Evolutionary conservation across 768 basidiomycete genomes (phyloP), one percentile per base, ranked within the genome.

Genomic region (Cubamyces lactineus): DNA sequence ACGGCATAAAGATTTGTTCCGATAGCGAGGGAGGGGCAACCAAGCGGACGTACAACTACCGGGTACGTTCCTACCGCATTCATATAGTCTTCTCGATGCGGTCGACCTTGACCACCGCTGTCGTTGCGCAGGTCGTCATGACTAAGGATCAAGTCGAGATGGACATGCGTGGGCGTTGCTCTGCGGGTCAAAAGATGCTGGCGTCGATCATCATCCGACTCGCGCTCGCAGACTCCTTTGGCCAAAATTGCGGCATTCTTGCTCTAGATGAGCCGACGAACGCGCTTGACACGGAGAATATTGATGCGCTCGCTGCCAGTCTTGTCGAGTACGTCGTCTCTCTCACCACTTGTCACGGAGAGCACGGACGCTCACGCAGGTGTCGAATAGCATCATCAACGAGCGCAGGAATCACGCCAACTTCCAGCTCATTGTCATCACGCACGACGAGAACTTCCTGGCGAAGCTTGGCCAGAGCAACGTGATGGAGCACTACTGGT

Each of bases 131-230:
- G 94, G 94, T 98, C 61, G 96, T 98, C 66, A 98, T 99, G 96
- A 93, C 91, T 54, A 99, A 99, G 78, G 96, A 98, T 73, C 91
- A 95, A 70, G 96, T 98, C 7, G 96, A 98, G 76, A 95, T 99
- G 92, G 97, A 98, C 76, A 99, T 99, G 97, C 88, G 97, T 59
- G 97, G 97, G 24, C 86, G 97, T 65, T 99, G 97, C 76, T 95
- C 92, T 16, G 97, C 97, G 1, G 97, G 97, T 0, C 97, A 99
- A 77, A 99, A 99, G 78, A 98, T 98, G 84, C 79, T 99, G 61
- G 97, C 96, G 11, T 96, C 93, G 21, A 98, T 98, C 75, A 94
- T 98, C 76, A 98, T 99, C 70, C 88, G 97, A 6, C 86, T 99
- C 39, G 97, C 97, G 3, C 82, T 99, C 26, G 96, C 96, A 5